phyloP scores from a whole-genome alignment of 805 yeast species.

The Starmerella sp. region DNA sequence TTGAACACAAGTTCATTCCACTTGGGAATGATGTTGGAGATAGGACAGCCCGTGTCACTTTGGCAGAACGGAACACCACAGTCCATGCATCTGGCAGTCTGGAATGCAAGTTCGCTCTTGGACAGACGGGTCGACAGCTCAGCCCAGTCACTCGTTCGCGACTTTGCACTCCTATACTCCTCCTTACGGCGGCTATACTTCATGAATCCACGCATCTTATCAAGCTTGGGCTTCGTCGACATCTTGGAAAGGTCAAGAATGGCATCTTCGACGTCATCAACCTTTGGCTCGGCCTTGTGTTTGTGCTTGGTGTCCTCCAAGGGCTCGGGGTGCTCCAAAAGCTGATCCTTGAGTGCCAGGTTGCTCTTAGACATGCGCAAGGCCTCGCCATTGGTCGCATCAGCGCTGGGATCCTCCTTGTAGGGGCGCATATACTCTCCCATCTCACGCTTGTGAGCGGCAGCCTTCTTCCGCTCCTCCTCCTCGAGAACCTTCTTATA shows the following conservation, averaged over 20 bases:
- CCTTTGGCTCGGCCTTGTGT: slow-evolving; percentile 56
- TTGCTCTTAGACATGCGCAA: slow-evolving; percentile 32
- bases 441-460: slow-evolving; percentile 48
- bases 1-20: slow-evolving; percentile 95
- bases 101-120: slow-evolving; percentile 75
- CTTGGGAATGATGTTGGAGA: slow-evolving; percentile 92
- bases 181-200: slow-evolving; percentile 84
- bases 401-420: slow-evolving; percentile 74
- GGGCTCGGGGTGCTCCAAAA: slow-evolving; percentile 1
- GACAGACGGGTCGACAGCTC: slow-evolving; percentile 73
- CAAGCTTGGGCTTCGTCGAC: slow-evolving; percentile 46
- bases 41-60: slow-evolving; percentile 96
- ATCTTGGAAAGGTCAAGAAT: slow-evolving; percentile 57
- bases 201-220: slow-evolving; percentile 83
- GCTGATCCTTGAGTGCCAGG: slow-evolving; percentile 17
- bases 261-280: slow-evolving; percentile 82
- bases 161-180: slow-evolving; percentile 64
- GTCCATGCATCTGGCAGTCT: slow-evolving; percentile 98
- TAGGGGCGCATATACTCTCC: slow-evolving; percentile 50
- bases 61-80: slow-evolving; percentile 99
- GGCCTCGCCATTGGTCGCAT: slow-evolving; percentile 83
- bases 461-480: slow-evolving; percentile 54
- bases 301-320: neutral
- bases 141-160: slow-evolving; percentile 82
- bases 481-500: slow-evolving; percentile 79